A percentile compares a stretch with the other conserved stretches of the same genome.
Evolutionary conservation across 805 yeast species (phyloP).

Genomic region (Ogataea pilisensis): DNA sequence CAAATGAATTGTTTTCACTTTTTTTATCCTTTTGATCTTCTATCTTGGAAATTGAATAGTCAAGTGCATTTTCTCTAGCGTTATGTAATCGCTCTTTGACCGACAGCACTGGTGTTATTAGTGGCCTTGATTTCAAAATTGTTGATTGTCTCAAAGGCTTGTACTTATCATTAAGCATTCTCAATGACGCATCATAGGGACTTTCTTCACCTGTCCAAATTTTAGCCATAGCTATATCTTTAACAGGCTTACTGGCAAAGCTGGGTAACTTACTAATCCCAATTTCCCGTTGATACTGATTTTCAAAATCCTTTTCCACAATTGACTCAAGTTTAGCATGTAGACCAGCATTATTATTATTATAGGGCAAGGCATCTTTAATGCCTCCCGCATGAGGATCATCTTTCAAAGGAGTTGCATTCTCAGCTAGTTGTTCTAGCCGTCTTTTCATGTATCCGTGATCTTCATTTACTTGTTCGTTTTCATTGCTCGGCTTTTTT

Average conservation of each 20-base stretch:
- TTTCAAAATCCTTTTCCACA: constrained; percentile 33
- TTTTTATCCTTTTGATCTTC: constrained; percentile 24
- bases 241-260: constrained; percentile 39
- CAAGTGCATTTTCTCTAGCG: constrained; percentile 65
- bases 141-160: constrained; percentile 32
- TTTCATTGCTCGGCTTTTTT: too few relatives aligned
- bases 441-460: constrained; percentile 32
- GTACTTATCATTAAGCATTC: constrained; percentile 54
- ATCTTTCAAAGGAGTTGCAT: constrained; percentile 33
- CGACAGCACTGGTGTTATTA: constrained; percentile 16
- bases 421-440: constrained; percentile 39
- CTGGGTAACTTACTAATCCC: constrained; percentile 40
- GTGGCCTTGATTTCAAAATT: constrained; percentile 4
- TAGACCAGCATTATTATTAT: constrained; percentile 16
- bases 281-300: constrained; percentile 37
- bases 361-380: constrained; percentile 23
- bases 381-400: constrained; percentile 33
- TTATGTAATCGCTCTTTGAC: constrained; percentile 41
- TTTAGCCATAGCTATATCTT: constrained; percentile 43
- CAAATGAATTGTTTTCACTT: constrained; percentile 12
- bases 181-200: constrained; percentile 39
- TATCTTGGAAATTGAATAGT: constrained; percentile 50
- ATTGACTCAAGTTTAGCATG: constrained; percentile 26
- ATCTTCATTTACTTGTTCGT: constrained; percentile 6
- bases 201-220: constrained; percentile 63